Conservation (phyloP, 2,329 filamentous ascomycete species). For the Nakataea oryzae region DNA sequence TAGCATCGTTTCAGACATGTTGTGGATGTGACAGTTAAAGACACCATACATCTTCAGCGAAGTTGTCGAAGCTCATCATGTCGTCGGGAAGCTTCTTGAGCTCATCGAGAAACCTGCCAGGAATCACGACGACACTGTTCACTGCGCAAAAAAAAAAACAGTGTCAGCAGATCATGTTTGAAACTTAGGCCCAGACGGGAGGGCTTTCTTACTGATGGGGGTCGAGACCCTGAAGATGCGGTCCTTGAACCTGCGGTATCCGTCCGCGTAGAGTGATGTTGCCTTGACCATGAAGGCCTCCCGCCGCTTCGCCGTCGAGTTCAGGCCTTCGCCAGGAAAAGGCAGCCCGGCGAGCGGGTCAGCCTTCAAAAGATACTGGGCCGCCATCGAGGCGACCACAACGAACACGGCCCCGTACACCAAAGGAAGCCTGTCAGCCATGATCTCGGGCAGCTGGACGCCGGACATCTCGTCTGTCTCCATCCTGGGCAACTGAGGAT, state of each 20-base stretch:
- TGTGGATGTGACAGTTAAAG: no score
- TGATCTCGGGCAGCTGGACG: not conserved
- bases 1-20: no score
- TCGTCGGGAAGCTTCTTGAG: constrained; percentile 20
- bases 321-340: constrained; percentile 15
- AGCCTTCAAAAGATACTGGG: constrained; percentile 9
- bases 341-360: constrained; percentile 14
- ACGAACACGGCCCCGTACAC: constrained; percentile 8
- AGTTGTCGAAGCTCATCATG: constrained; percentile 17
- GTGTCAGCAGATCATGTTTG: not conserved
- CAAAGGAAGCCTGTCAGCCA: constrained; percentile 7
- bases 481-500: not conserved
- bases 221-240: constrained; percentile 18
- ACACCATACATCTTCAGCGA: constrained; percentile 15
- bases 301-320: constrained; percentile 14
- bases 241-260: constrained; percentile 22
- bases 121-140: constrained; percentile 16
- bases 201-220: constrained; percentile 9
- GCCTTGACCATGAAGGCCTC: constrained; percentile 14
- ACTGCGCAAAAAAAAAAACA: constrained; percentile 9
- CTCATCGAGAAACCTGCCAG: constrained; percentile 18
- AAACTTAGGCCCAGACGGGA: not conserved
- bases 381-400: constrained; percentile 8
- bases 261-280: constrained; percentile 15
- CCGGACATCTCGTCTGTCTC: not conserved